These are phyloP conservation scores for sunflower (Helianthus annuus) DNA, from an alignment of 129 eudicot genomes.

Conservation along the genomic window DNA sequence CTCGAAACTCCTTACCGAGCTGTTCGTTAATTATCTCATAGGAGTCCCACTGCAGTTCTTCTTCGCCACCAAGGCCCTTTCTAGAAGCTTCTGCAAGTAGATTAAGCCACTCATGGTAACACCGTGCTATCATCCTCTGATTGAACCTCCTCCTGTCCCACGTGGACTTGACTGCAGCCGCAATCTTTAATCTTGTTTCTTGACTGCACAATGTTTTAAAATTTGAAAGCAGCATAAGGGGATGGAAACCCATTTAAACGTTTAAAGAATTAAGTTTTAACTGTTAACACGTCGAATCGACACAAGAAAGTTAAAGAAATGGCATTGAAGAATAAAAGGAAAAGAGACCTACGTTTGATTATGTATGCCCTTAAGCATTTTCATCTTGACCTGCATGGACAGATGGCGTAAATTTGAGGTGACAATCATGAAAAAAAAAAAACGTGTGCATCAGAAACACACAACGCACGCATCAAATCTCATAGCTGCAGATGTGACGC, in stretches of 20 bases:
- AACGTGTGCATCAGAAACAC: no score
- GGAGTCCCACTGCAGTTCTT: conserved; percentile 87
- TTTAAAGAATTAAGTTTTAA: conserved; percentile 3
- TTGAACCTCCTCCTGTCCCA: conserved; percentile 65
- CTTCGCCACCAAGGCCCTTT: conserved; percentile 67
- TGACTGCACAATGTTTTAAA: conserved; percentile 36
- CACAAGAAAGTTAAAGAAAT: conserved; percentile 14
- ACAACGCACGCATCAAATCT: no score
- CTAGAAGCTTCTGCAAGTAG: conserved; percentile 75
- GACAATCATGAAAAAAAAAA: neutral
- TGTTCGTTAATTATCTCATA: conserved; percentile 56
- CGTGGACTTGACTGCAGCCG: conserved; percentile 67
- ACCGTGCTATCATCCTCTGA: conserved; percentile 61
- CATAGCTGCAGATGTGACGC: no score
- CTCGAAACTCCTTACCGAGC: conserved; percentile 58
- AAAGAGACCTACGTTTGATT: conserved; percentile 66
- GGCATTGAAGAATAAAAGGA: conserved; percentile 2
- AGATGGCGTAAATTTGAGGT: neutral
- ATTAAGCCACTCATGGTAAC: conserved; percentile 78
- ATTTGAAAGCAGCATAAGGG: conserved; percentile 4
- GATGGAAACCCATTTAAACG: neutral
- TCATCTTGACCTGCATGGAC: conserved; percentile 73
- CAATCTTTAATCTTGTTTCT: conserved; percentile 78
- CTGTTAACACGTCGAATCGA: neutral
- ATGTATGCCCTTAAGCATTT: conserved; percentile 68